phyloP scores from a whole-genome alignment of 208 protist genomes.

The Wallacemonas sp. region DNA sequence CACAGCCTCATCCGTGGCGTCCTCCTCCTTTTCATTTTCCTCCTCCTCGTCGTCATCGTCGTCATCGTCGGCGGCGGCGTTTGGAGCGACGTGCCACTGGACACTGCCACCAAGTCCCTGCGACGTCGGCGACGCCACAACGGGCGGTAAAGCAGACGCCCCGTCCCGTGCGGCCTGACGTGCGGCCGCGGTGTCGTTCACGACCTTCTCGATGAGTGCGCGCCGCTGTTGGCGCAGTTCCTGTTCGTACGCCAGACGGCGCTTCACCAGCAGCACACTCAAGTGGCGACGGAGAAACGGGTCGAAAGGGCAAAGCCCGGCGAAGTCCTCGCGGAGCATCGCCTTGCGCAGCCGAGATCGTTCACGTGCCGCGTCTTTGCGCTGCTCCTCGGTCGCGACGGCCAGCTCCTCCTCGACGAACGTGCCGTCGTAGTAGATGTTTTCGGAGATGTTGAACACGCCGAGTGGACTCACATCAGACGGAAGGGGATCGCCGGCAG shows the following conservation, averaged over 20 bases:
- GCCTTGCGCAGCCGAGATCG: slow-evolving; percentile 24
- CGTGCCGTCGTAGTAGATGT: slow-evolving; percentile 6
- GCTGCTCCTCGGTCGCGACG: not conserved
- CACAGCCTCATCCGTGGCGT: no score
- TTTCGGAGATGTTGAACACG: not conserved
- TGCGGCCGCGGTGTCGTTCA: not conserved
- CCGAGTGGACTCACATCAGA: not conserved
- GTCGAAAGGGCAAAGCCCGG: slow-evolving; percentile 34
- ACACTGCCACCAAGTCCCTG: no score
- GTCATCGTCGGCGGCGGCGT: no score
- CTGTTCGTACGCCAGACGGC: slow-evolving; percentile 30
- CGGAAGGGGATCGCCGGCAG: not conserved
- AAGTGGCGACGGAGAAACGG: slow-evolving; percentile 27
- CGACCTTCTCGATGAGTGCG: not conserved
- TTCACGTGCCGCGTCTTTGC: slow-evolving; percentile 17
- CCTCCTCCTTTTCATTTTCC: no score
- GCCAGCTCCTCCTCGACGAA: slow-evolving; percentile 11
- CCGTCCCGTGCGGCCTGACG: no score
- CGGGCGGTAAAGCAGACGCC: no score
- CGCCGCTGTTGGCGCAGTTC: slow-evolving; percentile 21
- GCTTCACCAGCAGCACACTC: slow-evolving; percentile 24
- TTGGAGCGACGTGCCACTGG: no score
- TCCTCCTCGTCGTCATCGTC: no score
- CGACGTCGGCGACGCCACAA: no score
- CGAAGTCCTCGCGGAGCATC: slow-evolving; percentile 30